phyloP scores from a whole-genome alignment of 345 rosid species.

The Schrenkiella parvula region DNA sequence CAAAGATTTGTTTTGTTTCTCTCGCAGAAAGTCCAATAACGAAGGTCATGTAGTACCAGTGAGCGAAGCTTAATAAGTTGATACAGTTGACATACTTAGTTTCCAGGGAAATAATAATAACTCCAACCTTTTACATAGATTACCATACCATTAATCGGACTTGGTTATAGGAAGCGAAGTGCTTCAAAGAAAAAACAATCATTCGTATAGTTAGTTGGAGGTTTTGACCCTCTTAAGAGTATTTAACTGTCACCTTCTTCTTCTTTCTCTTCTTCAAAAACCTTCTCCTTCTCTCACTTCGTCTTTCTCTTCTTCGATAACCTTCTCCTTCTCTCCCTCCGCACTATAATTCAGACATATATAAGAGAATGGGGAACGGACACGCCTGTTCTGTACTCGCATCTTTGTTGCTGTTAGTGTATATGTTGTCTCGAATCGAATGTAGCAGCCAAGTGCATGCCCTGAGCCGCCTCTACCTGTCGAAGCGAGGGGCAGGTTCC shows the following conservation, averaged over 20 bases:
- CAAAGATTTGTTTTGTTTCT: no score
- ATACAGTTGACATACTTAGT: not conserved
- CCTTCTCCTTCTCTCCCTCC: not conserved
- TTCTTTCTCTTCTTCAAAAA: no score
- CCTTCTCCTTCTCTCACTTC: no score
- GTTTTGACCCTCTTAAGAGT: conserved; percentile 14
- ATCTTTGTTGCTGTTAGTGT: conserved; percentile 4
- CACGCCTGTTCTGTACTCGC: not conserved
- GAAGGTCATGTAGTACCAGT: not conserved
- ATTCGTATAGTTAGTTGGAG: conserved; percentile 19
- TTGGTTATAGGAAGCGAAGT: not conserved
- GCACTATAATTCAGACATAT: not conserved
- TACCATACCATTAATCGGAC: not conserved
- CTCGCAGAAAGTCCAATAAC: not conserved
- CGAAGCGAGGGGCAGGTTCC: conserved; percentile 27
- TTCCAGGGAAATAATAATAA: not conserved
- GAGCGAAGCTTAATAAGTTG: not conserved
- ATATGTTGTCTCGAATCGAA: not conserved
- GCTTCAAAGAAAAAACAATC: conserved; percentile 1
- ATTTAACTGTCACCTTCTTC: no score
- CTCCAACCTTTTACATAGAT: not conserved
- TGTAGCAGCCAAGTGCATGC: conserved; percentile 33
- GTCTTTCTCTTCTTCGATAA: conserved; percentile 5
- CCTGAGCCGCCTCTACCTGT: conserved; percentile 29
- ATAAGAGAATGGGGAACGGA: conserved; percentile 16